Evolutionary conservation across 2,329 filamentous ascomycete species (phyloP).

Genomic region (Hortaea sp.): DNA sequence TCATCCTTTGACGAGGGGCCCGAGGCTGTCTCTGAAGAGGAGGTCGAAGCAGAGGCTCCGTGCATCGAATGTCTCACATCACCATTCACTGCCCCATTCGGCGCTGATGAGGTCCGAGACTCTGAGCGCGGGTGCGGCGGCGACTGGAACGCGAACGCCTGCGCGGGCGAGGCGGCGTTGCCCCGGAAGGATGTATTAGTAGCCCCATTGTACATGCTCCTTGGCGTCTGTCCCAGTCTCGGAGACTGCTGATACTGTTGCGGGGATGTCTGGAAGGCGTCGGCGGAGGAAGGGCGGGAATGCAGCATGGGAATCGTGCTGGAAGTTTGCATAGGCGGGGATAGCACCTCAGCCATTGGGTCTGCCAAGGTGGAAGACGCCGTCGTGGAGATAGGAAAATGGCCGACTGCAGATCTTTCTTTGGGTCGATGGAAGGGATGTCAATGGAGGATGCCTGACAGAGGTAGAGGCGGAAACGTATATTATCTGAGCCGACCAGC

Average conservation of each 20-base stretch:
- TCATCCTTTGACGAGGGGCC: constrained; percentile 26
- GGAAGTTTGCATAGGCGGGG: constrained; percentile 37
- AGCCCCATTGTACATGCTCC: constrained; percentile 34
- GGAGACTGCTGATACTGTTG: constrained; percentile 26
- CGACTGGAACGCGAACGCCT: constrained; percentile 40
- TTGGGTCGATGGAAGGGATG: not conserved
- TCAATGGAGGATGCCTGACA: constrained; percentile 9
- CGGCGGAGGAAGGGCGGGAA: constrained; percentile 32
- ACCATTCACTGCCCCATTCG: constrained; percentile 25
- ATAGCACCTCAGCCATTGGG: constrained; percentile 36
- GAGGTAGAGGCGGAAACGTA: constrained; percentile 4
- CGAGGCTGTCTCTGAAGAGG: constrained; percentile 34
- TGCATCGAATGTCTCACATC: constrained; percentile 28
- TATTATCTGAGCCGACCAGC: constrained; percentile 21
- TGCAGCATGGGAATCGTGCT: constrained; percentile 42
- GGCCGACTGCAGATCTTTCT: not conserved
- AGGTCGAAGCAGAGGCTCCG: constrained; percentile 34
- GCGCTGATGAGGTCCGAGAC: constrained; percentile 44
- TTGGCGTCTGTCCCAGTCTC: constrained; percentile 31
- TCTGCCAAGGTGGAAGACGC: constrained; percentile 7
- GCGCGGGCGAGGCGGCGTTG: constrained; percentile 34
- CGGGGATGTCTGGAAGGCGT: constrained; percentile 34
- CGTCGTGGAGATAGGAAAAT: not conserved
- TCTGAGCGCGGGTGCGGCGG: constrained; percentile 48
- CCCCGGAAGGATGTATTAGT: constrained; percentile 33